Conservation (phyloP, 2,329 filamentous ascomycete species). For the Fusarium dimerum region DNA sequence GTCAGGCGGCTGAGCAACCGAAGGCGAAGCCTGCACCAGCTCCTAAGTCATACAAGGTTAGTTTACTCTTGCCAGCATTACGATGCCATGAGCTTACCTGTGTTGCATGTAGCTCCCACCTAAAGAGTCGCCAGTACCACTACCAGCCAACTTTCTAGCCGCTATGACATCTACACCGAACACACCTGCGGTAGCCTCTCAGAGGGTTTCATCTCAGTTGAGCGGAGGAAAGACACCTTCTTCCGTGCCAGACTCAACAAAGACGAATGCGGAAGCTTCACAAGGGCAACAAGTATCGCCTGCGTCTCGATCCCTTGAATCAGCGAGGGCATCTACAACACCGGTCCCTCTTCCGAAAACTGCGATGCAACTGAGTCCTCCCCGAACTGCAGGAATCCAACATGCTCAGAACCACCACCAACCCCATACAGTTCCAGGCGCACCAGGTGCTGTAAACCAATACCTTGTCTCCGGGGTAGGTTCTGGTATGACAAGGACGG, state of each 20-base stretch:
- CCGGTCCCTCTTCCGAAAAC: conserved; percentile 33
- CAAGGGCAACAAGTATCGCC: background rate
- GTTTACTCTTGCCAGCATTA: conserved; percentile 25
- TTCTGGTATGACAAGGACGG: background rate
- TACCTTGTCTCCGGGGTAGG: background rate
- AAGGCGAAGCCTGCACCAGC: conserved; percentile 27
- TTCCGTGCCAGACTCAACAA: conserved; percentile 2
- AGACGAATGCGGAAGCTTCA: background rate
- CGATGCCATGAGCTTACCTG: conserved; percentile 31
- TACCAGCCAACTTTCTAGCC: conserved; percentile 46
- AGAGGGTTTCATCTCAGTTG: conserved; percentile 14
- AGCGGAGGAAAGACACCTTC: conserved; percentile 3
- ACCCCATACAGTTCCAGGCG: background rate
- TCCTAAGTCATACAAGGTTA: conserved; percentile 36
- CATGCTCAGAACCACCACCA: background rate
- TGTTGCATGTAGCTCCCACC: conserved; percentile 34
- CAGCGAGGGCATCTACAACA: conserved; percentile 27
- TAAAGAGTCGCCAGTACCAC: conserved; percentile 46
- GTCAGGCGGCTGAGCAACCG: conserved; percentile 12
- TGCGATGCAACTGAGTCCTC: background rate
- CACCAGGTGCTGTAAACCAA: background rate
- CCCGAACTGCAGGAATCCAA: conserved; percentile 3
- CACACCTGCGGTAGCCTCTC: conserved; percentile 16
- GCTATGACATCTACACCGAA: conserved; percentile 37
- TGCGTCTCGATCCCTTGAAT: background rate